Percentiles rank a stretch among this genome's conserved stretches.
These are phyloP conservation scores for Hygrophila difformis DNA, from an alignment of 257 asterid species.

Conservation along the genomic window DNA sequence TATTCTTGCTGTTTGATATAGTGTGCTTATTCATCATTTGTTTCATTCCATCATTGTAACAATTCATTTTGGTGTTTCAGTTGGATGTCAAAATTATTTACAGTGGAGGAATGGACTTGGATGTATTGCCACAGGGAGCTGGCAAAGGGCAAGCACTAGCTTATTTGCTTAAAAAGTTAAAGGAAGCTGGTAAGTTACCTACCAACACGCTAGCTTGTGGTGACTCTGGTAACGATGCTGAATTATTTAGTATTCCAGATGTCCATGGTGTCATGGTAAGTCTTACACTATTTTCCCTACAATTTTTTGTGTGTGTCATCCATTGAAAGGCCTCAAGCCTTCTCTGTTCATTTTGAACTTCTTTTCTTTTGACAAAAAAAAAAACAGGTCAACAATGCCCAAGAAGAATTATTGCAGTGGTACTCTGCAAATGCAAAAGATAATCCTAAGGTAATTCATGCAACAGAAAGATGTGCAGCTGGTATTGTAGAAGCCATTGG, in stretches of 20 bases:
- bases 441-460: slow-evolving; percentile 78
- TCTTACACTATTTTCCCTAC: slow-evolving; percentile 13
- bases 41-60: no score
- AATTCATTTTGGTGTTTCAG: slow-evolving; percentile 38
- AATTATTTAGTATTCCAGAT: slow-evolving; percentile 76
- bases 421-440: slow-evolving; percentile 76
- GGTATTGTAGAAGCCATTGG: slow-evolving; percentile 95
- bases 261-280: slow-evolving; percentile 96
- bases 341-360: no score
- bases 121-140: slow-evolving; percentile 93
- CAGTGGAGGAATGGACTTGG: slow-evolving; percentile 98
- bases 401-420: slow-evolving; percentile 97
- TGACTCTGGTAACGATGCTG: slow-evolving; percentile 98
- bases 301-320: slow-evolving; percentile 12
- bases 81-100: slow-evolving; percentile 90
- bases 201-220: slow-evolving; percentile 89
- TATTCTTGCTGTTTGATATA: no score
- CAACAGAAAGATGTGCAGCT: slow-evolving; percentile 91
- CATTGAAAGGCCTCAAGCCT: no score
- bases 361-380: no score
- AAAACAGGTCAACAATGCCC: slow-evolving; percentile 94
- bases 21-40: no score
- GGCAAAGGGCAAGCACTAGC: slow-evolving; percentile 99
- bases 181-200: slow-evolving; percentile 57
- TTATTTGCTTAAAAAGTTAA: slow-evolving; percentile 74